These are phyloP conservation scores for Ilyonectria robusta DNA, from an alignment of 2,329 filamentous ascomycete genomes.

Conservation along the genomic window DNA sequence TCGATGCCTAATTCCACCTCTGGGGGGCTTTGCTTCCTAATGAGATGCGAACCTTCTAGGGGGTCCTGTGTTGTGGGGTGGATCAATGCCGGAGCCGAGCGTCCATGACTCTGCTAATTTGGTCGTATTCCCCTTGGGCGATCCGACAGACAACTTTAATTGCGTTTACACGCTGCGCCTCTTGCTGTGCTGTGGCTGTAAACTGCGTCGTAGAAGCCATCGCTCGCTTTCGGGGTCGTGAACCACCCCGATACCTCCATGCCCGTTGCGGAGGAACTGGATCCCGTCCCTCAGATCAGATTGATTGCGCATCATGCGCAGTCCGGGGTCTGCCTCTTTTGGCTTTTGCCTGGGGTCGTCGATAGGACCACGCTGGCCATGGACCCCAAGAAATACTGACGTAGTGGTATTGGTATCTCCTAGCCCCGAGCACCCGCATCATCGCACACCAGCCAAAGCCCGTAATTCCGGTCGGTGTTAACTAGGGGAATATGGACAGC, in stretches of 20 bases:
- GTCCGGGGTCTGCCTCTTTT: neutral
- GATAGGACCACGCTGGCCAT: neutral
- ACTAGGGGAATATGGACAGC: neutral
- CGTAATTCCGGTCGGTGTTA: constrained; percentile 6
- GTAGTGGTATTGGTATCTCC: neutral
- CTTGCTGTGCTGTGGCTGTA: neutral
- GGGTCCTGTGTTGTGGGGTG: constrained; percentile 13
- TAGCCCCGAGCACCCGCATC: constrained; percentile 2
- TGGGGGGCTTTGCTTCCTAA: constrained; percentile 19
- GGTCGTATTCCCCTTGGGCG: neutral
- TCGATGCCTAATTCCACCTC: constrained; percentile 20
- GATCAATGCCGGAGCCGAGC: neutral
- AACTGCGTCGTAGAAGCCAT: neutral
- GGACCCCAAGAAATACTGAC: constrained; percentile 8
- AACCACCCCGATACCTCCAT: constrained; percentile 17
- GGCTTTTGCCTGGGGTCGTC: neutral
- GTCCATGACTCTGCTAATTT: constrained; percentile 9
- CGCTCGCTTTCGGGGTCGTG: constrained; percentile 25
- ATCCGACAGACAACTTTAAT: neutral
- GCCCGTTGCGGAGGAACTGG: constrained; percentile 7
- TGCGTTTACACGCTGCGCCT: constrained; percentile 1
- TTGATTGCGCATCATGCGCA: constrained; percentile 12
- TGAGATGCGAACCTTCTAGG: constrained; percentile 23
- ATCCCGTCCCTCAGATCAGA: neutral
- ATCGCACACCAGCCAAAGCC: neutral